A percentile compares a stretch with the other conserved stretches of the same genome.
Conservation (phyloP, 495 filamentous ascomycete genomes). For the Podospora pseudopauciseta region DNA sequence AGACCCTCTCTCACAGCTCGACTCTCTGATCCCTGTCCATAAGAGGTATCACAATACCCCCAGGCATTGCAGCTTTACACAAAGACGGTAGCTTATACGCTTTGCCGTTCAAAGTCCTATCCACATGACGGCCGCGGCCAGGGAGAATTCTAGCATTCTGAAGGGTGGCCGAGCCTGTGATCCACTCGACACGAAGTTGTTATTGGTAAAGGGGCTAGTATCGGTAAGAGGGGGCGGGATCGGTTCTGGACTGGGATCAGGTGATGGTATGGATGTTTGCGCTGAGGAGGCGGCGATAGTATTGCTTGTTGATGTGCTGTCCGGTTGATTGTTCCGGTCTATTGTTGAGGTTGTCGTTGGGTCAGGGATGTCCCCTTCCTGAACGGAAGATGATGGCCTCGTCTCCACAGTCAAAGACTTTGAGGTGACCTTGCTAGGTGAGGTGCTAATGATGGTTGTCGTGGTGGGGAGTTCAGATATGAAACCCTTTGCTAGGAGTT, state of each 20-base stretch:
- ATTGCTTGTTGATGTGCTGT: background rate
- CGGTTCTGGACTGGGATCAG: background rate
- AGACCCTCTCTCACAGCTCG: background rate
- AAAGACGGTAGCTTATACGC: too few relatives aligned
- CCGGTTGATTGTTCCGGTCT: background rate
- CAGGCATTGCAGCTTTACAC: background rate
- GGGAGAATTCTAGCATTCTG: background rate
- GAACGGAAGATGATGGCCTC: background rate
- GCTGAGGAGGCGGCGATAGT: background rate
- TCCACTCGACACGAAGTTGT: background rate
- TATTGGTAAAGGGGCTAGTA: slow-evolving; percentile 5
- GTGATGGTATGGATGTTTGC: background rate
- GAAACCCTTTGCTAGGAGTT: slow-evolving; percentile 24
- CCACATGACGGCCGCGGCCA: background rate
- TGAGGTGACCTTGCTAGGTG: background rate
- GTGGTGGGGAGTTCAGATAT: slow-evolving; percentile 17
- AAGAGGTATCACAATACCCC: background rate
- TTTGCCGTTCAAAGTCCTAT: background rate
- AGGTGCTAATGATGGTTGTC: slow-evolving; percentile 1
- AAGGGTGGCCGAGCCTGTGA: background rate
- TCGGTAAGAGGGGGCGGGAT: background rate
- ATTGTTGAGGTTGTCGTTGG: background rate
- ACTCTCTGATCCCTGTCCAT: background rate
- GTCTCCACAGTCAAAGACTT: background rate
- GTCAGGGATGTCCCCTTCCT: background rate